Evolutionary conservation across 371 early-diverging fungal genomes (phyloP).

Genomic region (Mycotypha africana): DNA sequence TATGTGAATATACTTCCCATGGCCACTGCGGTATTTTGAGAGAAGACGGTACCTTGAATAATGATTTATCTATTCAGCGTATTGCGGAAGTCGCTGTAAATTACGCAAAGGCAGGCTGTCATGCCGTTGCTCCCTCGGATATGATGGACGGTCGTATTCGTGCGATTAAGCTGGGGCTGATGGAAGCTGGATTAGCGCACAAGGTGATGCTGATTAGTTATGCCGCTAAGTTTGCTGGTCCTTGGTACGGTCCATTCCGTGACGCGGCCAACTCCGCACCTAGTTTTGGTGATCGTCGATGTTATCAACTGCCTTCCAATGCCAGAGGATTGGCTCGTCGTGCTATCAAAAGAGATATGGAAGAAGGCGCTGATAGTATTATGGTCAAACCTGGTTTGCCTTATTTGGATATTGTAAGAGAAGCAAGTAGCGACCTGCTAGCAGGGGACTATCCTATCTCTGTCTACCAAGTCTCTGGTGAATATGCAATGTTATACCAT

Average conservation of each 20-base stretch:
- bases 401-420: conserved; percentile 92
- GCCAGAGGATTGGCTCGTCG: conserved; percentile 88
- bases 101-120: conserved; percentile 86
- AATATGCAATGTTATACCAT: conserved; percentile 92
- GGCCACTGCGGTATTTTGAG: conserved; percentile 92
- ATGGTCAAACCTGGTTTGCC: conserved; percentile 97
- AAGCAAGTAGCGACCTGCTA: conserved; percentile 76
- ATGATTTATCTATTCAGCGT: conserved; percentile 69
- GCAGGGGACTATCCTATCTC: conserved; percentile 72
- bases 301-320: conserved; percentile 91
- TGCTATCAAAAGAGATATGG: conserved; percentile 82
- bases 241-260: conserved; percentile 96
- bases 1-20: conserved; percentile 94
- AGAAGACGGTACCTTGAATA: conserved; percentile 81
- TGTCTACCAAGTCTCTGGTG: conserved; percentile 93
- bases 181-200: conserved; percentile 68
- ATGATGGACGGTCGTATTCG: conserved; percentile 98
- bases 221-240: conserved; percentile 91
- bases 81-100: conserved; percentile 81
- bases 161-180: conserved; percentile 83
- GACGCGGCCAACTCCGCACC: conserved; percentile 94
- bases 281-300: conserved; percentile 85
- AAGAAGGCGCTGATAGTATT: conserved; percentile 94
- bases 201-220: conserved; percentile 89
- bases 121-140: conserved; percentile 92